These are phyloP conservation scores for Calendula officinalis DNA, from an alignment of 129 eudicot species.

Conservation along the genomic window DNA sequence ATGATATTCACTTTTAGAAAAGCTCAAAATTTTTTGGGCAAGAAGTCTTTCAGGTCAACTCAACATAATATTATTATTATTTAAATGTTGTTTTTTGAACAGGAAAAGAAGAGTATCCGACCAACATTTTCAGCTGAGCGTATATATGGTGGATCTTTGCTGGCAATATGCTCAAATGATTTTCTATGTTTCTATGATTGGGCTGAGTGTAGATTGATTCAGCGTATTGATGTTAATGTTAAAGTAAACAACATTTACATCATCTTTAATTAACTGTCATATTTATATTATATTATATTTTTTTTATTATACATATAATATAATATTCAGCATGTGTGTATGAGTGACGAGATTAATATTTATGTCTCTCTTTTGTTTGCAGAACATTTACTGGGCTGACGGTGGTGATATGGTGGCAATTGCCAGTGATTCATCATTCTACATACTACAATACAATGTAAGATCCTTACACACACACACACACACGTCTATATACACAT, in stretches of 20 bases:
- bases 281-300: background rate
- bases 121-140: slow-evolving; percentile 95
- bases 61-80: no score
- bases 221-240: slow-evolving; percentile 82
- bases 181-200: slow-evolving; percentile 93
- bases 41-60: no score
- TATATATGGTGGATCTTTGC: slow-evolving; percentile 71
- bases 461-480: slow-evolving; percentile 19
- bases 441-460: slow-evolving; percentile 84
- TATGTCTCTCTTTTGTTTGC: slow-evolving; percentile 21
- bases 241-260: slow-evolving; percentile 47
- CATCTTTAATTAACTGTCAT: slow-evolving; percentile 5
- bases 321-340: slow-evolving; percentile 12
- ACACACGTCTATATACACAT: background rate
- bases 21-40: no score
- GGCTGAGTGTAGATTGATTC: slow-evolving; percentile 90
- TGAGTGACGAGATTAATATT: slow-evolving; percentile 1
- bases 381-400: slow-evolving; percentile 98
- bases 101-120: slow-evolving; percentile 91
- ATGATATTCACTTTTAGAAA: no score
- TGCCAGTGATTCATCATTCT: slow-evolving; percentile 89
- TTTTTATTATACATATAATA: no score
- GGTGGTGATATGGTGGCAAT: slow-evolving; percentile 91
- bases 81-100: slow-evolving; percentile 17
- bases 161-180: slow-evolving; percentile 92